Percentiles rank a stretch among this genome's conserved stretches.
These are phyloP conservation scores for Exophiala aquamarina DNA, from an alignment of 2,329 filamentous ascomycete genomes.

Conservation along the genomic window DNA sequence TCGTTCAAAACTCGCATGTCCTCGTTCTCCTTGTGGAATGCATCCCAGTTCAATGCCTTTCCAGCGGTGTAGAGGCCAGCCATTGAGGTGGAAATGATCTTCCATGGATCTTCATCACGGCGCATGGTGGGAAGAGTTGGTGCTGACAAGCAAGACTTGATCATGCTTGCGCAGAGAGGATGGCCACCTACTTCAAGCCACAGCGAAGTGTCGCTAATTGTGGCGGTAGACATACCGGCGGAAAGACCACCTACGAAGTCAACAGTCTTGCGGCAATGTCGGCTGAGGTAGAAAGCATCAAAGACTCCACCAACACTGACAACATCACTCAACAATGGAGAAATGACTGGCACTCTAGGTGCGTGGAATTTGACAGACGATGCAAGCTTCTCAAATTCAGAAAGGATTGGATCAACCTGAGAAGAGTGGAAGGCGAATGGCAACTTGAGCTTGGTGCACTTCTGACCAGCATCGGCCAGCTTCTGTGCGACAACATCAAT, in stretches of 20 bases:
- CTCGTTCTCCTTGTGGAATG: conserved; percentile 49
- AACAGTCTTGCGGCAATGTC: conserved; percentile 46
- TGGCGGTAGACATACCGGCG: conserved; percentile 34
- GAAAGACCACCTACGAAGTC: conserved; percentile 46
- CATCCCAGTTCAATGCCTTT: conserved; percentile 42
- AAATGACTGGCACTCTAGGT: conserved; percentile 46
- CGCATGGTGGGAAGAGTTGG: conserved; percentile 41
- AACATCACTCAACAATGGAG: conserved; percentile 45
- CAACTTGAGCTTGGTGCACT: conserved; percentile 43
- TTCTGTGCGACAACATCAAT: conserved; percentile 39
- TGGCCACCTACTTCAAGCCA: conserved; percentile 51
- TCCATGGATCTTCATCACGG: conserved; percentile 44
- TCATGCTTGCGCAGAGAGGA: conserved; percentile 47
- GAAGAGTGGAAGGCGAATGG: conserved; percentile 49
- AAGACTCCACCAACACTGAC: conserved; percentile 39
- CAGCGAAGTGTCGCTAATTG: conserved; percentile 37
- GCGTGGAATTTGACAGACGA: conserved; percentile 40
- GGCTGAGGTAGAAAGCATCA: conserved; percentile 40
- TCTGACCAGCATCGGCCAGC: conserved; percentile 37
- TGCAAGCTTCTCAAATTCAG: conserved; percentile 39
- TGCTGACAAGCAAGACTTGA: conserved; percentile 38
- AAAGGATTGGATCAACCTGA: conserved; percentile 47
- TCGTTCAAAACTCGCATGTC: conserved; percentile 58
- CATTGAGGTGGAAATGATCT: conserved; percentile 39
- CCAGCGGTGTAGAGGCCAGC: conserved; percentile 39